These are phyloP conservation scores for Fusarium tricinctum DNA, from an alignment of 2,329 filamentous ascomycete species.

Conservation along the genomic window DNA sequence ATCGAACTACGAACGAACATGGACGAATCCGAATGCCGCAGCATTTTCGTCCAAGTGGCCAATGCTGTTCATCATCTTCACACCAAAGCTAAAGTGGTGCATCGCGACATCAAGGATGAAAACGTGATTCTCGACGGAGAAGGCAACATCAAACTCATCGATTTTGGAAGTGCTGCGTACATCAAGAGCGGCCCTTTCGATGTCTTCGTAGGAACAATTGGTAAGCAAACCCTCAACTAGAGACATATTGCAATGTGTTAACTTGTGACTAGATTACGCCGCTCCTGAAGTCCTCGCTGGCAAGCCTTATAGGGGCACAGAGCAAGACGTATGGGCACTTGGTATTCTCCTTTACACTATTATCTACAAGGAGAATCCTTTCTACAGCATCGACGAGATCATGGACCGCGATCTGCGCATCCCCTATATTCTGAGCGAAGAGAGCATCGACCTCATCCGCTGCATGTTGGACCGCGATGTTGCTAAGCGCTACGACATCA, in stretches of 20 bases:
- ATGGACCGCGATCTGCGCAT: slow-evolving; percentile 96
- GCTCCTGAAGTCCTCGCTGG: slow-evolving; percentile 97
- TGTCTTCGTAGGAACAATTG: slow-evolving; percentile 98
- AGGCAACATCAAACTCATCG: slow-evolving; percentile 95
- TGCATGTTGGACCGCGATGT: slow-evolving; percentile 95
- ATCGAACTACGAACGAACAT: slow-evolving; percentile 97
- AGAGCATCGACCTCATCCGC: slow-evolving; percentile 91
- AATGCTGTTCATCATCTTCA: slow-evolving; percentile 92
- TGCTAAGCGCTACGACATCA: slow-evolving; percentile 84
- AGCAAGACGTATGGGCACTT: slow-evolving; percentile 98
- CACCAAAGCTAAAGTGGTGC: slow-evolving; percentile 89
- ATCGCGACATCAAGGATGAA: slow-evolving; percentile 99
- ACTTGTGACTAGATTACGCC: slow-evolving; percentile 81
- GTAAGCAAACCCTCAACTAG: slow-evolving; percentile 65
- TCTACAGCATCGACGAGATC: slow-evolving; percentile 99
- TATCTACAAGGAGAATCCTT: slow-evolving; percentile 99
- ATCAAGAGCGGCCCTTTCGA: slow-evolving; percentile 99
- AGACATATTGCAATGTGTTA: slow-evolving; percentile 18
- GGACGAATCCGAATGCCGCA: slow-evolving; percentile 93
- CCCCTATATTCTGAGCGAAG: slow-evolving; percentile 88
- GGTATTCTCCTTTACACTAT: slow-evolving; percentile 98
- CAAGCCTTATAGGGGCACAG: slow-evolving; percentile 91
- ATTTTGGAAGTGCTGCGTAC: slow-evolving; percentile 98
- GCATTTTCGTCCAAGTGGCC: slow-evolving; percentile 95
- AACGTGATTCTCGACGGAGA: slow-evolving; percentile 97